Evolutionary conservation across 306 rosid genomes (phyloP).

Genomic region (Betula pendula): DNA sequence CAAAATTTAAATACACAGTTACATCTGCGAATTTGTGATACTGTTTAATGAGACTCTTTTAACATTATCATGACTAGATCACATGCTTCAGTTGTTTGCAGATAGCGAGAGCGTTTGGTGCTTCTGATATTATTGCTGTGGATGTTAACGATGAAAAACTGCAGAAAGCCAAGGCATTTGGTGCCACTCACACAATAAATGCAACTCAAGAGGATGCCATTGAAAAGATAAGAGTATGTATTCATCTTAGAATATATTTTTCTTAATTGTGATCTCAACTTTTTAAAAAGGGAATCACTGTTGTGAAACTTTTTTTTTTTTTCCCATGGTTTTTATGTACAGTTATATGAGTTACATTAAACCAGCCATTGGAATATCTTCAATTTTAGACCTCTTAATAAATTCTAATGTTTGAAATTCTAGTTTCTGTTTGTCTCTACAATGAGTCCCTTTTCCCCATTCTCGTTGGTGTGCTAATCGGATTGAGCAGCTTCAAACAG

Average conservation of each 20-base stretch:
- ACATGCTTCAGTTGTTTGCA: slow-evolving; percentile 86
- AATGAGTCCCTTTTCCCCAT: neutral
- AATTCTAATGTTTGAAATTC: neutral
- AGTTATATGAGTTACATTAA: neutral
- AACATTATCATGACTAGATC: slow-evolving; percentile 25
- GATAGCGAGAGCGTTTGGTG: slow-evolving; percentile 98
- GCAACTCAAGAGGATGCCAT: slow-evolving; percentile 74
- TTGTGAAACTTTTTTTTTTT: neutral
- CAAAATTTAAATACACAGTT: slow-evolving; percentile 11
- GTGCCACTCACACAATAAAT: slow-evolving; percentile 89
- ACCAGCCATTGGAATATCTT: neutral
- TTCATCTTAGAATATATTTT: neutral
- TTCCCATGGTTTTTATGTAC: neutral
- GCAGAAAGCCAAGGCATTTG: slow-evolving; percentile 75
- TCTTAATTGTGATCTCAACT: neutral
- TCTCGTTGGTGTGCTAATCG: too few relatives aligned
- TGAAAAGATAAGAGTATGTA: slow-evolving; percentile 66
- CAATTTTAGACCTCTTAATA: neutral
- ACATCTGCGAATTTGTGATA: slow-evolving; percentile 16
- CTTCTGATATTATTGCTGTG: slow-evolving; percentile 90
- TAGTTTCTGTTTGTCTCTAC: neutral
- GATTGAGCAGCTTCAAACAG: too few relatives aligned
- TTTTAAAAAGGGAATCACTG: neutral
- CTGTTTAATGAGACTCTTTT: slow-evolving; percentile 17
- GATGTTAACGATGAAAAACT: slow-evolving; percentile 87